Conservation (phyloP, 2,329 filamentous ascomycete species). For the Penicillium sclerotiorum region DNA sequence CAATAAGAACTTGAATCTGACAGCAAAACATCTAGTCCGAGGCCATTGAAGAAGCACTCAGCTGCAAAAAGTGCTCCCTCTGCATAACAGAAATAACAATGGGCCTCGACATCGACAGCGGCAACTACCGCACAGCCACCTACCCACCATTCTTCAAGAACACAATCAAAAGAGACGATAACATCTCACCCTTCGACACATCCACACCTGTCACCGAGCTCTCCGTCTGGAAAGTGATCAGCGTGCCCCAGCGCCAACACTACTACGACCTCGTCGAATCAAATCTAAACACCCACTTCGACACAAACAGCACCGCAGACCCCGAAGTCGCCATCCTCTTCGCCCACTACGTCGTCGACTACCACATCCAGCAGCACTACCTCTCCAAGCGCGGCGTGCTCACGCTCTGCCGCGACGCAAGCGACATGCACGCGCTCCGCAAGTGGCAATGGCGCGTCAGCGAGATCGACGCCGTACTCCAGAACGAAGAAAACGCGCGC, state of each 20-base stretch:
- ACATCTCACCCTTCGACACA: slow-evolving; percentile 19
- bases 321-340: slow-evolving; percentile 19
- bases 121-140: slow-evolving; percentile 16
- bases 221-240: slow-evolving; percentile 20
- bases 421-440: slow-evolving; percentile 30
- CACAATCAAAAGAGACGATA: slow-evolving; percentile 7
- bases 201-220: neutral
- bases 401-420: slow-evolving; percentile 31
- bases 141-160: slow-evolving; percentile 26
- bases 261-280: slow-evolving; percentile 23
- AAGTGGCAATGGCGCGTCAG: slow-evolving; percentile 29
- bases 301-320: slow-evolving; percentile 15
- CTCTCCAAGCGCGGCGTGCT: slow-evolving; percentile 25
- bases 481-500: neutral
- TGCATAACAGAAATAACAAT: slow-evolving; percentile 19
- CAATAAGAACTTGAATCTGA: neutral
- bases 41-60: slow-evolving; percentile 29
- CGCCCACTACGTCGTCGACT: slow-evolving; percentile 35
- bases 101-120: slow-evolving; percentile 17
- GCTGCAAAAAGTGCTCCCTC: slow-evolving; percentile 27
- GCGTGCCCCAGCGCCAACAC: slow-evolving; percentile 9
- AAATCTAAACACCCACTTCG: slow-evolving; percentile 13
- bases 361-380: slow-evolving; percentile 38
- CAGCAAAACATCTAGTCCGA: slow-evolving; percentile 6
- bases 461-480: neutral